Conservation (phyloP, 164 flowering plant genomes). For the Chimonanthus praecox region DNA sequence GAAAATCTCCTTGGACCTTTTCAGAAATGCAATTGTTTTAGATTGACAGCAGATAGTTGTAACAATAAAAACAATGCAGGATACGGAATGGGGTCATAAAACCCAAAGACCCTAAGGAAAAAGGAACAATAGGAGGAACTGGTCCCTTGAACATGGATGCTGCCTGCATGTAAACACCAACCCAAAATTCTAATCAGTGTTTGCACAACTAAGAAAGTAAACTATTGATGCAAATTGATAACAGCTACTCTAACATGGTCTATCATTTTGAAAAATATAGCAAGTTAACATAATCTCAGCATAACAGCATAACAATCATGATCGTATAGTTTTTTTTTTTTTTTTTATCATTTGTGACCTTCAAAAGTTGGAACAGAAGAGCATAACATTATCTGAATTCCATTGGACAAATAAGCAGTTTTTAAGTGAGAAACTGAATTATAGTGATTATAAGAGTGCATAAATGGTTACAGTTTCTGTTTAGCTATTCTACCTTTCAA, state of each 20-base stretch:
- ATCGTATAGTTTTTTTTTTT: too few species aligned
- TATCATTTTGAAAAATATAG: background rate
- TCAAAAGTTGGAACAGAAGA: background rate
- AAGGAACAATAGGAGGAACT: conserved; percentile 92
- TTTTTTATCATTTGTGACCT: background rate
- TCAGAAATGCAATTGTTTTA: background rate
- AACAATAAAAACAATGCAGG: conserved; percentile 29
- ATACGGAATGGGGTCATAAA: conserved; percentile 99
- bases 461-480: background rate
- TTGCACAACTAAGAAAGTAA: background rate
- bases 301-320: background rate
- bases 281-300: background rate
- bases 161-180: conserved; percentile 51
- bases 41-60: background rate
- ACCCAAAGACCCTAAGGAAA: conserved; percentile 93
- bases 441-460: background rate
- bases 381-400: background rate
- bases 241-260: background rate
- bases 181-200: background rate
- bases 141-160: conserved; percentile 99
- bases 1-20: background rate
- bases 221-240: background rate
- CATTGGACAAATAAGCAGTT: background rate
- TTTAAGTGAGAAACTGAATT: background rate
- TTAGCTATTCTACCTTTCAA: background rate